Base-by-base conservation (phyloP, 2,329 filamentous ascomycete genomes). In the Colletotrichum neosansevieriae region DNA sequence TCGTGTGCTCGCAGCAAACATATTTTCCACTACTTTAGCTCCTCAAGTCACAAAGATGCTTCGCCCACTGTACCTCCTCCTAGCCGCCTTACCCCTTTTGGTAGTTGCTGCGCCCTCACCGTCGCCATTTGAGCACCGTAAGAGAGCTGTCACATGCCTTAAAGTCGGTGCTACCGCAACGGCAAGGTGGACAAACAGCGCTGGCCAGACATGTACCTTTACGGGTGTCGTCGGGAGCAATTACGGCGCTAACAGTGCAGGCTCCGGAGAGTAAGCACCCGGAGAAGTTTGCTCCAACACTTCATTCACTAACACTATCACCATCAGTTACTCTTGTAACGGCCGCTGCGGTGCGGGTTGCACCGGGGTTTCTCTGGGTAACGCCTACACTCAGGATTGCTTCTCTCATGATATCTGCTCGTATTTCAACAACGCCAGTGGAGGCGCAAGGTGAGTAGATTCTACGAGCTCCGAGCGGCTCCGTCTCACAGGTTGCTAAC, bases 361-460 rank as follows among this genome's bases (percentile, higher is more conserved):
- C 56, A 77, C 73, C 1, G 83, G 83, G 5, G 54, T 74, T 4
- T 76, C 81, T 1, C 1, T 85, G 7, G 83, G 83, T 3, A 83
- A 84, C 38, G 81, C 75, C 4, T 85, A 85, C 64, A 85, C 83
- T 0, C 83, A 84, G 68, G 81, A 85, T 57, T 85, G 84, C 71
- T 85, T 83, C 70, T 81, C 79, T 0, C 84, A 85, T 61, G 84
- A 85, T 56, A 80, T 85, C 12, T 86, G 84, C 73, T 84, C 82
- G 4, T 85, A 82, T 70, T 85, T 85, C 67, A 80, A 85, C 34
- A 81, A 80, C 58, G 82, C 83, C 2, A 80, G 75, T n/a, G 81
- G 82, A 7, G 83, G 83, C 2, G 75, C 81, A 0, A 82, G 78
- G 83, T 83, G 72, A 69, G 74, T 59, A 7, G 11, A 17, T 17